phyloP scores from a whole-genome alignment of 805 yeast genomes.

The Candida koratica region DNA sequence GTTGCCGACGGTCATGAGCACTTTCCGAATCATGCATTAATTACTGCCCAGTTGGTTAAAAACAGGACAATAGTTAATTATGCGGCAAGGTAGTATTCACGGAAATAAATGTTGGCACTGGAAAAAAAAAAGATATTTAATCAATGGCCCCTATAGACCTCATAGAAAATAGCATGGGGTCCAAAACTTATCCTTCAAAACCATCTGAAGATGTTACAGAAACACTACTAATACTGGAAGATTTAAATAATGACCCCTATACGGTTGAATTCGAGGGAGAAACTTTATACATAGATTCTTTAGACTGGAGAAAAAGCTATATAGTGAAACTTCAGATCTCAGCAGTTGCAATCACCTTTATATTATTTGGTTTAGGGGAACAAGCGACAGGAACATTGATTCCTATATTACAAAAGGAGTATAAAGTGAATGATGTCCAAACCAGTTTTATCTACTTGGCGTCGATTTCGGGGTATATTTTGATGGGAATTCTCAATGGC shows the following conservation, averaged over 20 bases:
- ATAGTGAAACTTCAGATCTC: constrained; percentile 43
- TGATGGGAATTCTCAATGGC: constrained; percentile 49
- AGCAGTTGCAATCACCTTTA: constrained; percentile 36
- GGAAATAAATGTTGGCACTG: constrained; percentile 1
- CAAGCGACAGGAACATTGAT: constrained; percentile 59
- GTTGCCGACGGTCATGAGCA: too few relatives aligned
- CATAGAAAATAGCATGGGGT: neutral
- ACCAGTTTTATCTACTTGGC: constrained; percentile 50
- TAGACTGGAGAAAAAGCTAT: constrained; percentile 35
- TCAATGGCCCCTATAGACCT: constrained; percentile 1
- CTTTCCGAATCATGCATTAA: too few relatives aligned
- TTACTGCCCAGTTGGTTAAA: too few relatives aligned
- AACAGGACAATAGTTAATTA: too few relatives aligned
- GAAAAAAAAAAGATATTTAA: too few relatives aligned
- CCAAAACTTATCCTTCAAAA: neutral
- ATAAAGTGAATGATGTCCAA: constrained; percentile 44
- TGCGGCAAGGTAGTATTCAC: constrained; percentile 6
- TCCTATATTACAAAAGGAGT: constrained; percentile 47
- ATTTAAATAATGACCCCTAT: constrained; percentile 2
- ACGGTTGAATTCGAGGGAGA: constrained; percentile 26
- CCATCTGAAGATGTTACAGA: constrained; percentile 5
- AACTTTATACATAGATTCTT: constrained; percentile 30
- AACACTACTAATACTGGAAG: constrained; percentile 11
- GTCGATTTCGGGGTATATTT: constrained; percentile 52
- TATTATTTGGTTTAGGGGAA: constrained; percentile 53